phyloP scores from a whole-genome alignment of 1,284 basidiomycete genomes.

The Sphagnurus paluster region DNA sequence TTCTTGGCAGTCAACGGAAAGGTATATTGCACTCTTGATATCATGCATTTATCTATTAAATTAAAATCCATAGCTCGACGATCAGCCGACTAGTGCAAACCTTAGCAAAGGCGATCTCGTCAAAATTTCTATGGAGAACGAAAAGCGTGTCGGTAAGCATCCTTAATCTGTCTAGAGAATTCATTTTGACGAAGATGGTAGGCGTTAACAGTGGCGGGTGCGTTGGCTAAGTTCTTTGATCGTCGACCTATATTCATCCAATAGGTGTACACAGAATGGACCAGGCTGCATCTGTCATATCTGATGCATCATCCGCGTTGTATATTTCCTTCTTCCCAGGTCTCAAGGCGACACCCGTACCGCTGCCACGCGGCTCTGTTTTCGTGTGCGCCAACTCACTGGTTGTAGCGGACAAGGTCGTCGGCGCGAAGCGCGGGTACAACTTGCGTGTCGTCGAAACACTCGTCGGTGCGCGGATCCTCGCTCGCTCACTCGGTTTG shows the following conservation, averaged over 20 bases:
- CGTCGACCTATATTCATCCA: neutral
- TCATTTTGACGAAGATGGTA: constrained; percentile 11
- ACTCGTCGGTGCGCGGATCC: constrained; percentile 73
- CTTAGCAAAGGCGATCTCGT: constrained; percentile 74
- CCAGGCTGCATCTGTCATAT: constrained; percentile 82
- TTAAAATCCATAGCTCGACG: constrained; percentile 26
- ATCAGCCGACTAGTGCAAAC: constrained; percentile 16
- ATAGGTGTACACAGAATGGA: constrained; percentile 58
- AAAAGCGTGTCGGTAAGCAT: constrained; percentile 71
- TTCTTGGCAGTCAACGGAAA: constrained; percentile 77
- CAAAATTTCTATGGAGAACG: constrained; percentile 77
- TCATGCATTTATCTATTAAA: neutral
- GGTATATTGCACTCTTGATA: no score
- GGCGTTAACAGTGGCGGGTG: constrained; percentile 77
- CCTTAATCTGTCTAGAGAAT: neutral
- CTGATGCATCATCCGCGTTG: constrained; percentile 65
- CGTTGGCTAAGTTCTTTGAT: constrained; percentile 22
- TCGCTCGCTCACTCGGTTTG: constrained; percentile 47
- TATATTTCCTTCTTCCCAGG: constrained; percentile 82
- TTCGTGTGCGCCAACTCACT: constrained; percentile 86
- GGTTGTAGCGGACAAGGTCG: constrained; percentile 80
- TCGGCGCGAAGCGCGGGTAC: constrained; percentile 76
- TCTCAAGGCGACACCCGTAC: constrained; percentile 65
- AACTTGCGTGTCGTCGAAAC: constrained; percentile 89
- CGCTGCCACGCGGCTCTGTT: constrained; percentile 52